These are phyloP conservation scores for Thelonectria blattea DNA, from an alignment of 2,329 filamentous ascomycete genomes.

Conservation along the genomic window DNA sequence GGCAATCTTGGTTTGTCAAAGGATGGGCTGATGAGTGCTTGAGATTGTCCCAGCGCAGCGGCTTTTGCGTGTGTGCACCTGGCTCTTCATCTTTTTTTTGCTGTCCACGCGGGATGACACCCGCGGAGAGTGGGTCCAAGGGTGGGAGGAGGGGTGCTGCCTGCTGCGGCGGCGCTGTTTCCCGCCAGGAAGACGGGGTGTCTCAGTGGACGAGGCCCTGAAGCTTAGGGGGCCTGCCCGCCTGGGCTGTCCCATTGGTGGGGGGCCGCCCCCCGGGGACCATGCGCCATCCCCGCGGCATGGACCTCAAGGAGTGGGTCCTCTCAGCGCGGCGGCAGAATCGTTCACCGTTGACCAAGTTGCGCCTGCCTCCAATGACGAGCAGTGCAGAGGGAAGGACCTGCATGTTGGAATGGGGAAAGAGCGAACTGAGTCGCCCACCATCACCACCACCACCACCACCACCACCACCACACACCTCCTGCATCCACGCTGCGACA, in stretches of 20 bases:
- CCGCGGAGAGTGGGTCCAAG: slow-evolving; percentile 22
- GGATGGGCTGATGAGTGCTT: slow-evolving; percentile 9
- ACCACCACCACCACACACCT: slow-evolving; percentile 5
- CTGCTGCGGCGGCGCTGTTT: neutral
- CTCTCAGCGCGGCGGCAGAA: slow-evolving; percentile 1
- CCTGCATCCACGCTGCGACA: neutral
- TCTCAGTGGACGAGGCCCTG: neutral
- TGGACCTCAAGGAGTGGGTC: neutral
- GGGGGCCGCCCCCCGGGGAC: slow-evolving; percentile 2
- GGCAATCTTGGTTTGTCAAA: slow-evolving; percentile 8
- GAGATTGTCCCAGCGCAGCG: neutral
- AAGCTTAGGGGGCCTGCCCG: neutral
- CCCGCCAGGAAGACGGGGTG: neutral
- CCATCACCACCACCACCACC: slow-evolving; percentile 4
- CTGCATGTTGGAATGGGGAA: slow-evolving; percentile 2
- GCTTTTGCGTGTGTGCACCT: neutral
- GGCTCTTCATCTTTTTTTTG: neutral
- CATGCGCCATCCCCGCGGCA: slow-evolving; percentile 12
- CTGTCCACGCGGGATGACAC: slow-evolving; percentile 31
- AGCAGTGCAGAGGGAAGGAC: neutral
- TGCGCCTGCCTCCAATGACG: neutral
- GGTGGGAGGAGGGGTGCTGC: neutral
- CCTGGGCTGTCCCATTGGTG: neutral
- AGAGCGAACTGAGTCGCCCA: neutral
- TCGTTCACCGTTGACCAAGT: slow-evolving; percentile 3